Evolutionary conservation across 768 basidiomycete species (phyloP), one percentile per base, ranked within the genome.

Genomic region (Boletus coccyginus): DNA sequence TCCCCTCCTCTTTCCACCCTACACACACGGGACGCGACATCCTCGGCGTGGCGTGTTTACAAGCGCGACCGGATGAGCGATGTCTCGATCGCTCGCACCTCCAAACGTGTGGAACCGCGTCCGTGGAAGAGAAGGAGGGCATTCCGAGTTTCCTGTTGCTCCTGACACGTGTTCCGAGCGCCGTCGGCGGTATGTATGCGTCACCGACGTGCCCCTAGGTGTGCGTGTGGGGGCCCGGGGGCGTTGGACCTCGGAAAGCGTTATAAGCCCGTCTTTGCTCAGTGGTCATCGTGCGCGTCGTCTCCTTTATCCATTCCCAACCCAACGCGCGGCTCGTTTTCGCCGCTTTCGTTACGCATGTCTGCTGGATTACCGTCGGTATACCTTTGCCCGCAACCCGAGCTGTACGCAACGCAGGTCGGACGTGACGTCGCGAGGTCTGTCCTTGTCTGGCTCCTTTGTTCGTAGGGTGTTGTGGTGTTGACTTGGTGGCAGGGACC

Each of bases 401-500:
- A 46, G 47, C n/a, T 24, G 35, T 24, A 24, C 16, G 39, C 8
- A 41, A 35, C 44, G 47, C 29, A 17, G 17, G 27, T 12, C 19
- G 42, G 35, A 9, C 12, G 17, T 3, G 46, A 39, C 8, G 10
- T 19, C 5, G 31, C 29, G 39, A 59, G 64, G 63, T 65, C 7
- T 3, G 55, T 59, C 10, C 39, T 8, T 8, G 45, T 36, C 40
- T 17, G 10, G 10, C 27, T 27, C 9, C 3, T 27, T 27, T 19
- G 16, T 19, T 38, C 17, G 35, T 44, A n/a, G 5, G 36, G 27
- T 35, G 12, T 4, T 24, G 7, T 29, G 29, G 3, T 10, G n/a
- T 32, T 62, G 44, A 62, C 54, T 14, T 36, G 36, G 19, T 32
- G 29, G 19, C n/a, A 64, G 63, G 49, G 62, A 47, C n/a, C 9